Conservation (phyloP, 2,329 filamentous ascomycete species). For the Fusarium sterilihyphosum region DNA sequence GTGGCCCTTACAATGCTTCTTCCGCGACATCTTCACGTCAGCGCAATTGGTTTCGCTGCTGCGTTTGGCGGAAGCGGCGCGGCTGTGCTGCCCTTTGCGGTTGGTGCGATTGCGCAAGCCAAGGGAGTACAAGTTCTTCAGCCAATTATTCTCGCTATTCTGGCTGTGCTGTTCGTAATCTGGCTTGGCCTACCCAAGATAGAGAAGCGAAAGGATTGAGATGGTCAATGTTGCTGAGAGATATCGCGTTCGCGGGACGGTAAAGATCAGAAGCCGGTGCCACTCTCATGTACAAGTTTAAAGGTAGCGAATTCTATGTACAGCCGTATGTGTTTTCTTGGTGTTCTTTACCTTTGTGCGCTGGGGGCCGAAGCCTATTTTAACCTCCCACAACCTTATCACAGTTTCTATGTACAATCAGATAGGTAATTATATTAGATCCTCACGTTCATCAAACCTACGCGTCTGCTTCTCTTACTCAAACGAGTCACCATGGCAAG, state of each 20-base stretch:
- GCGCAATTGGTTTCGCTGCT: constrained; percentile 79
- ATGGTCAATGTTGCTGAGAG: too few species aligned
- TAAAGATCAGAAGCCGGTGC: background rate
- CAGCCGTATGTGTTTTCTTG: too few species aligned
- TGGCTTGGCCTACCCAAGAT: constrained; percentile 59
- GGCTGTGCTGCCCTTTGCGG: constrained; percentile 70
- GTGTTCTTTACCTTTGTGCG: too few species aligned
- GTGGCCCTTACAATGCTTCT: constrained; percentile 75
- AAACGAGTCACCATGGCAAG: background rate
- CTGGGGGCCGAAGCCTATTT: too few species aligned
- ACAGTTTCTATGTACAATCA: background rate
- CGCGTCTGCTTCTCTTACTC: background rate
- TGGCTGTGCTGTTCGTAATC: constrained; percentile 55
- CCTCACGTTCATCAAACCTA: rapidly evolving
- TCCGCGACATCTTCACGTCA: constrained; percentile 77
- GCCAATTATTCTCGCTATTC: constrained; percentile 63
- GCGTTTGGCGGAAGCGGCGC: constrained; percentile 80
- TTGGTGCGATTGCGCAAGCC: constrained; percentile 71
- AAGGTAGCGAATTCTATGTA: too few species aligned
- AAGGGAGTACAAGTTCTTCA: constrained; percentile 66
- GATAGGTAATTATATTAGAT: background rate
- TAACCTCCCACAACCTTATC: too few species aligned
- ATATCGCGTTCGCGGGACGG: background rate
- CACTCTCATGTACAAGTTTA: too few species aligned
- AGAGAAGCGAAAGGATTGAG: constrained; percentile 51